Evolutionary conservation across 1,284 basidiomycete species (phyloP).

Genomic region (Heimioporus punctisporus): DNA sequence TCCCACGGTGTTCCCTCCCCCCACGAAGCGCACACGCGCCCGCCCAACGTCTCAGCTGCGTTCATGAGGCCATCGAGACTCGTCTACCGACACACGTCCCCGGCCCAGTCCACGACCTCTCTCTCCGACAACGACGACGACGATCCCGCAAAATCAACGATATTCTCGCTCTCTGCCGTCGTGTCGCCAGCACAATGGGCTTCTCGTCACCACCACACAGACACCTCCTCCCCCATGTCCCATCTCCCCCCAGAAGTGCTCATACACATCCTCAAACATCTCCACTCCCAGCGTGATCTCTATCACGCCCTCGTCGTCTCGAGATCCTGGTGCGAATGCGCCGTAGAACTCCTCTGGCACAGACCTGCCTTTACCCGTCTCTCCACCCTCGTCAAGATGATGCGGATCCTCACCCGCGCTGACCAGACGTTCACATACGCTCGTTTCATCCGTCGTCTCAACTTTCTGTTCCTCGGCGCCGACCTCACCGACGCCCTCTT

Average conservation of each 20-base stretch:
- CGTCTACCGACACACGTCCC: conserved; percentile 60
- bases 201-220: conserved; percentile 37
- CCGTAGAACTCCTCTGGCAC: conserved; percentile 96
- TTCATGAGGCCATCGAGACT: conserved; percentile 36
- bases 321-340: conserved; percentile 94
- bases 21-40: not conserved
- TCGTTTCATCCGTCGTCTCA: conserved; percentile 88
- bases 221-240: conserved; percentile 44
- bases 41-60: not conserved
- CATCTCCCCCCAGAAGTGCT: conserved; percentile 89
- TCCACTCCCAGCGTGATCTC: conserved; percentile 77
- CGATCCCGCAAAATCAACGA: conserved; percentile 51
- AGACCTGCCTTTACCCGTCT: conserved; percentile 80
- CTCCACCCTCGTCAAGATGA: conserved; percentile 78
- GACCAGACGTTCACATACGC: conserved; percentile 89
- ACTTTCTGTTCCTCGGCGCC: conserved; percentile 77
- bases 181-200: conserved; percentile 71
- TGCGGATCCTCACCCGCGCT: conserved; percentile 59
- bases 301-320: conserved; percentile 83
- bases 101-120: conserved; percentile 54
- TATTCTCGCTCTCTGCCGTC: conserved; percentile 47
- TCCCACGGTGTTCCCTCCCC: conserved; percentile 14
- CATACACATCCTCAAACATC: conserved; percentile 90
- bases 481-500: conserved; percentile 84
- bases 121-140: conserved; percentile 72